Conservation (phyloP, 768 basidiomycete species). For the Lentinula sp. region DNA sequence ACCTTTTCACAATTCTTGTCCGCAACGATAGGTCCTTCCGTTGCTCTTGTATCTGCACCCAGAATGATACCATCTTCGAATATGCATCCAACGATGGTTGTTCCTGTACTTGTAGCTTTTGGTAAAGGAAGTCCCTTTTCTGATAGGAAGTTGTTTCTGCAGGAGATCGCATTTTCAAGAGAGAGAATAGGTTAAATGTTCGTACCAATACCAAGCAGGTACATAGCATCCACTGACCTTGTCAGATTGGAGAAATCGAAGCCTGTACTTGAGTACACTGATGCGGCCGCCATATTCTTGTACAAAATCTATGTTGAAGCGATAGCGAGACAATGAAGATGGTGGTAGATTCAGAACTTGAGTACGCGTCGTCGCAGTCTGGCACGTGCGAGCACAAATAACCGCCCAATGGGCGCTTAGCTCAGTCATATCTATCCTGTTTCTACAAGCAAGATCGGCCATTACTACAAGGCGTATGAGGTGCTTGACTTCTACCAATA, state of each 20-base stretch:
- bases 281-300: slow-evolving; percentile 36
- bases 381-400: not conserved
- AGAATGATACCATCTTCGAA: slow-evolving; percentile 91
- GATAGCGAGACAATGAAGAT: not conserved
- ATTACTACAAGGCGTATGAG: no score
- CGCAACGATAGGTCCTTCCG: slow-evolving; percentile 89
- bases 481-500: no score
- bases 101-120: slow-evolving; percentile 89
- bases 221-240: slow-evolving; percentile 33
- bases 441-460: no score
- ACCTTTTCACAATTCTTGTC: slow-evolving; percentile 99
- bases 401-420: not conserved
- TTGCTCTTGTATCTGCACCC: slow-evolving; percentile 95
- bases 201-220: no score
- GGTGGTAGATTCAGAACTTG: not conserved
- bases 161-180: not conserved
- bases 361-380: not conserved
- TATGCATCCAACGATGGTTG: slow-evolving; percentile 95
- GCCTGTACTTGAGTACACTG: slow-evolving; percentile 47
- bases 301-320: not conserved
- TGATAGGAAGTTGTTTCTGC: slow-evolving; percentile 66
- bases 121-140: slow-evolving; percentile 70
- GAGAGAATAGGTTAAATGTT: no score
- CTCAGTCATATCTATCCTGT: no score
- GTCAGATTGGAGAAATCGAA: slow-evolving; percentile 77